Conservation (phyloP, 2,329 filamentous ascomycete species). For the Fusarium protoensiforme region DNA sequence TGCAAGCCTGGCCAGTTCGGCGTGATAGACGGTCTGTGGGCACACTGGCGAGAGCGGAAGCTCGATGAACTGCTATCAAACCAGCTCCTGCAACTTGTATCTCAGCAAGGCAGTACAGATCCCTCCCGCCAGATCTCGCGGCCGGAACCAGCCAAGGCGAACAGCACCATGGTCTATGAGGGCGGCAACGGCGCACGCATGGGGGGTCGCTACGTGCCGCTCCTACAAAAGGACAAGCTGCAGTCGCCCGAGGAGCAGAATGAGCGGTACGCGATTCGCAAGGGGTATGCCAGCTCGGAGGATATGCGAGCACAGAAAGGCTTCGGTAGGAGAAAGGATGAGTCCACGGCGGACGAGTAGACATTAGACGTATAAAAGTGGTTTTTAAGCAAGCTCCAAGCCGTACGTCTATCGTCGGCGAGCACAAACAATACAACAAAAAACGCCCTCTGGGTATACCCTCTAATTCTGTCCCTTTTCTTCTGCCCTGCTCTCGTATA, state of each 20-base stretch:
- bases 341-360: slow-evolving; percentile 39
- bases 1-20: slow-evolving; percentile 73
- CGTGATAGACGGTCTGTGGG: slow-evolving; percentile 82
- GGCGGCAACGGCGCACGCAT: slow-evolving; percentile 64
- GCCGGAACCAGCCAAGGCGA: slow-evolving; percentile 25
- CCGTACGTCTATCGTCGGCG: not conserved
- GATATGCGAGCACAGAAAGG: slow-evolving; percentile 56
- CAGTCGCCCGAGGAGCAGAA: slow-evolving; percentile 66
- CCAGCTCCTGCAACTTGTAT: slow-evolving; percentile 74
- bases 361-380: slow-evolving; percentile 16
- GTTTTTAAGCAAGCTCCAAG: slow-evolving; percentile 1
- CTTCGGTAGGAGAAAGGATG: slow-evolving; percentile 46
- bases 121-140: slow-evolving; percentile 24
- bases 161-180: slow-evolving; percentile 58
- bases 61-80: slow-evolving; percentile 89
- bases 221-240: slow-evolving; percentile 63
- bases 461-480: slow-evolving; percentile 41
- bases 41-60: slow-evolving; percentile 83
- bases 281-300: slow-evolving; percentile 65
- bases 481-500: slow-evolving; percentile 69
- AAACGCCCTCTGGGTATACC: slow-evolving; percentile 13
- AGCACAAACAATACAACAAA: slow-evolving; percentile 7
- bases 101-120: slow-evolving; percentile 51
- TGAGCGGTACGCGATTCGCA: slow-evolving; percentile 70
- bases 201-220: slow-evolving; percentile 64